Base-by-base conservation (phyloP, 1,284 basidiomycete genomes). In the Anthracocystis panici-leucophaei region DNA sequence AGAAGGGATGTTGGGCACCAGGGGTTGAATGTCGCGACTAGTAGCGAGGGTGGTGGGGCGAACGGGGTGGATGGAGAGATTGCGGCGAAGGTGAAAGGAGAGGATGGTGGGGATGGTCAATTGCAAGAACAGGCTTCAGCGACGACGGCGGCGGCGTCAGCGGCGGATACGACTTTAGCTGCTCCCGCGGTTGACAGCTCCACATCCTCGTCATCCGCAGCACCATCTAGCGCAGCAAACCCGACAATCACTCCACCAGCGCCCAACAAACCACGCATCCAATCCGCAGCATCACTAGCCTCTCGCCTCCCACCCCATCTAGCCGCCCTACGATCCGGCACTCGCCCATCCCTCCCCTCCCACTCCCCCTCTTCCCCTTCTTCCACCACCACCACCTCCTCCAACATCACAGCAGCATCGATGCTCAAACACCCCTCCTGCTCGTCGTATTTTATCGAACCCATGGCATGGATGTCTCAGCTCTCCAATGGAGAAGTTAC, bases 401-500 rank as follows among this genome's bases (percentile, higher is more conserved):
- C n/a, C 64, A 21, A 20, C 46, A 7, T 38, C 56, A 5, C 57
- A 16, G 6, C 53, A n/a, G 31, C 27, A 27, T 57, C 58, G 20
- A 72, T 84, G 59, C 65, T 84, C 1, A 80, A 77, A 45, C 76
- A 79, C 8, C 87, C 90, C 4, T 91, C 91, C 80, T 98, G 95
- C 86, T 95, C 94, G 2, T 93, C 94, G 8, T 98, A 98, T 86
- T 98, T 97, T 85, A 90, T 97, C 53, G 96, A 99, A 85, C 95
- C 95, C 90, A 91, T 97, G 89, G 92, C 91, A 78, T 99, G 96
- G 96, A 99, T 99, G 96, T 90, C 93, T 3, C 89, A 91, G 75
- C 88, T 97, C 9, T 88, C 90, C 44, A 86, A 87, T 12, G 95
- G 94, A 0, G 88, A 91, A 50, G 87, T 96, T 23, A 89, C 90